These are phyloP conservation scores for Gracilariopsis chorda DNA, from an alignment of 23 red algal species.

Conservation along the genomic window DNA sequence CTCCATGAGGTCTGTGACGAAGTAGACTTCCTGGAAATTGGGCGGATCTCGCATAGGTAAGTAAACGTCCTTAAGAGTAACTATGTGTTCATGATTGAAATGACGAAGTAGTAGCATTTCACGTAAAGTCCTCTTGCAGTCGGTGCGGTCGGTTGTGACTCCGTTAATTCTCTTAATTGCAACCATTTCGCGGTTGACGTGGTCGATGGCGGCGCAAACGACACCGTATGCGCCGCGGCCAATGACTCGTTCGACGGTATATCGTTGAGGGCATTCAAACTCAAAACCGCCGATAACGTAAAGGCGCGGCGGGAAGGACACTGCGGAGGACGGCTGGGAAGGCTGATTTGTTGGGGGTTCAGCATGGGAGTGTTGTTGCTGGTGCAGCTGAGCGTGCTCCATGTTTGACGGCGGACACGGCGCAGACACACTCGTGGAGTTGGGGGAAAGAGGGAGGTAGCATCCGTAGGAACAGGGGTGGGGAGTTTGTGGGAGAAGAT, in stretches of 20 bases:
- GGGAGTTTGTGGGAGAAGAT: neutral
- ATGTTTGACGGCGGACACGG: too few species aligned
- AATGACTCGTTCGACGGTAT: slow-evolving; percentile 76
- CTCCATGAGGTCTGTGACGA: slow-evolving; percentile 92
- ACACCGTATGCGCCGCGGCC: slow-evolving; percentile 97
- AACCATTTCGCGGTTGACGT: slow-evolving; percentile 49
- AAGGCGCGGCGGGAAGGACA: neutral
- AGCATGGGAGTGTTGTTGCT: neutral
- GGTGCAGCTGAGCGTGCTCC: too few species aligned
- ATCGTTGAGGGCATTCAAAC: slow-evolving; percentile 87
- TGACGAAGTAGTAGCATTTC: slow-evolving; percentile 93
- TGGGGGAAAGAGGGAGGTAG: neutral
- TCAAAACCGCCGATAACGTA: neutral
- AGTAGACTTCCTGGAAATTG: slow-evolving; percentile 91
- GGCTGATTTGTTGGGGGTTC: neutral
- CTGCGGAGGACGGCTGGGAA: neutral
- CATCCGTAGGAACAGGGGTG: too few species aligned
- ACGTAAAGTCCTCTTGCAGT: slow-evolving; percentile 82
- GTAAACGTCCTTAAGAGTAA: slow-evolving; percentile 86
- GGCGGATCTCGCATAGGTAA: slow-evolving; percentile 43
- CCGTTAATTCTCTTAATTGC: slow-evolving; percentile 96
- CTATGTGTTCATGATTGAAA: slow-evolving; percentile 91
- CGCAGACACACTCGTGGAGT: neutral
- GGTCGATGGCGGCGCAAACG: slow-evolving; percentile 66
- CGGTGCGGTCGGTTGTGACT: slow-evolving; percentile 73